Conservation (phyloP, 2,329 filamentous ascomycete species). For the Phialophora verrucosa region DNA sequence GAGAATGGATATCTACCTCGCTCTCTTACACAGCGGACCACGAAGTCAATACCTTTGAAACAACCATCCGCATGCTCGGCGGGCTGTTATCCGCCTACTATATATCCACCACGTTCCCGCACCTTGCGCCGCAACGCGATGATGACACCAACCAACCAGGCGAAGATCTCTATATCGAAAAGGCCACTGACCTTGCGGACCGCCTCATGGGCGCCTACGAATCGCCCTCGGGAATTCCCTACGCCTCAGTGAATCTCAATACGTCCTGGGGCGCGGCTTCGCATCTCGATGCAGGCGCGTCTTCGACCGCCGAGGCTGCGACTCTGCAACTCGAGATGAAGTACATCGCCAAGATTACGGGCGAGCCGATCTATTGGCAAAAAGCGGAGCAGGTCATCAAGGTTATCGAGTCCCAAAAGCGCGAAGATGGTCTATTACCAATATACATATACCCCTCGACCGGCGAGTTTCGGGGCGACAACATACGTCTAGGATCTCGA, state of each 20-base stretch:
- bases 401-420: conserved; percentile 81
- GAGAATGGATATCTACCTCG: conserved; percentile 83
- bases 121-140: conserved; percentile 75
- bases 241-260: conserved; percentile 85
- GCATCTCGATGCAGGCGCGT: conserved; percentile 83
- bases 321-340: conserved; percentile 96
- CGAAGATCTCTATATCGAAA: conserved; percentile 94
- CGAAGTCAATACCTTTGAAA: conserved; percentile 97
- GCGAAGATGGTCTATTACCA: conserved; percentile 81
- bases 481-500: conserved; percentile 89
- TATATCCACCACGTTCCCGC: conserved; percentile 79
- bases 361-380: conserved; percentile 91
- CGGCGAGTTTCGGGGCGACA: conserved; percentile 79
- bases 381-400: conserved; percentile 90
- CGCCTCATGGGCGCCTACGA: conserved; percentile 87
- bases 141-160: conserved; percentile 74
- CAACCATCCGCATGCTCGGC: conserved; percentile 95
- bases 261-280: conserved; percentile 77
- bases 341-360: conserved; percentile 92
- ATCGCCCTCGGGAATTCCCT: conserved; percentile 83
- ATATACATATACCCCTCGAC: conserved; percentile 84
- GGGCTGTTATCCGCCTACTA: conserved; percentile 93
- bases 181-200: conserved; percentile 90
- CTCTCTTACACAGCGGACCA: conserved; percentile 82
- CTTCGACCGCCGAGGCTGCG: conserved; percentile 91